phyloP scores from a whole-genome alignment of 2,329 filamentous ascomycete genomes.

The Torrubiella hemipterigena region DNA sequence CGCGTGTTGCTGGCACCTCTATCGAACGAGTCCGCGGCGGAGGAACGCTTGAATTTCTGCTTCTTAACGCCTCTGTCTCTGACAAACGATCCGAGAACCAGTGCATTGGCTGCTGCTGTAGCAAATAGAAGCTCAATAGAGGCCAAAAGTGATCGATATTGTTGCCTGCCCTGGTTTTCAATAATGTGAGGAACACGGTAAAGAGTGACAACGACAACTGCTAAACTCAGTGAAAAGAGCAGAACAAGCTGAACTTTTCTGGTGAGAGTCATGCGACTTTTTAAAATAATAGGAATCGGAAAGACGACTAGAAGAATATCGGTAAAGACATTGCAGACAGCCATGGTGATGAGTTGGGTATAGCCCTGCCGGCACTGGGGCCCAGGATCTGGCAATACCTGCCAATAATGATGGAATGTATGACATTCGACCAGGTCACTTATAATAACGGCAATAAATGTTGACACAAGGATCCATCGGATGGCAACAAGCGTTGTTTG shows the following conservation, averaged over 20 bases:
- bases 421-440: conserved; percentile 76
- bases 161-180: conserved; percentile 57
- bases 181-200: conserved; percentile 77
- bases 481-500: conserved; percentile 59
- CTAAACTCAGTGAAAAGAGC: conserved; percentile 75
- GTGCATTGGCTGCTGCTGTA: conserved; percentile 72
- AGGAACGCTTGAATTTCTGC: conserved; percentile 61
- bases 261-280: conserved; percentile 62
- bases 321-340: conserved; percentile 76
- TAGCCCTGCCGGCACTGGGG: conserved; percentile 77
- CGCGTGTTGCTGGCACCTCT: conserved; percentile 22
- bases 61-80: conserved; percentile 87
- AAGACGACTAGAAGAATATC: conserved; percentile 81
- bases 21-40: conserved; percentile 52
- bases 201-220: conserved; percentile 66
- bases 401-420: conserved; percentile 65
- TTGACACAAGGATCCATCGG: conserved; percentile 62
- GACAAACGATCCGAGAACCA: conserved; percentile 87
- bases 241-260: conserved; percentile 69
- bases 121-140: conserved; percentile 86
- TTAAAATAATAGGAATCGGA: conserved; percentile 77
- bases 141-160: conserved; percentile 78
- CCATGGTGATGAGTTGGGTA: conserved; percentile 80
- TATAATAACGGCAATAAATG: conserved; percentile 70
- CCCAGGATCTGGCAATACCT: conserved; percentile 76